A percentile compares a stretch with the other conserved stretches of the same genome.
These are phyloP conservation scores for Colletotrichum eremochloae DNA, from an alignment of 2,329 filamentous ascomycete species.

Conservation along the genomic window DNA sequence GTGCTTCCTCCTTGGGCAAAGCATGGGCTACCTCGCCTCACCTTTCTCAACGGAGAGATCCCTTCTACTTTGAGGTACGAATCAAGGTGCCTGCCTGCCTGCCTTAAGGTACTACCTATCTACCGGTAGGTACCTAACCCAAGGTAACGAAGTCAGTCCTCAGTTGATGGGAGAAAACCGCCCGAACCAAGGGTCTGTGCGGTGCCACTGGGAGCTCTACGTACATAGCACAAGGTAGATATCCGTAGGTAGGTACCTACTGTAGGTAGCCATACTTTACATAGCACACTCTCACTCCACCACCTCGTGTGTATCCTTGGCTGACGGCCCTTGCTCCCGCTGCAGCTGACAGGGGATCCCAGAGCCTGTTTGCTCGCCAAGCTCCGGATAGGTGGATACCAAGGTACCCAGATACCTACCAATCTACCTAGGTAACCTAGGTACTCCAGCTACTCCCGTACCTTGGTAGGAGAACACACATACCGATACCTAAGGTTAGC, in stretches of 20 bases:
- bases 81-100: too few species aligned
- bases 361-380: slow-evolving; percentile 12
- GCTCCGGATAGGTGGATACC: neutral
- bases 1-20: neutral
- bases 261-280: too few species aligned
- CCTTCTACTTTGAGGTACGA: neutral
- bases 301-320: neutral
- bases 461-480: neutral
- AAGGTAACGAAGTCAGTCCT: neutral
- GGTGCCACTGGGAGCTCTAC: too few species aligned
- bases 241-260: too few species aligned
- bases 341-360: slow-evolving; percentile 23
- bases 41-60: neutral
- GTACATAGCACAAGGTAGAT: too few species aligned
- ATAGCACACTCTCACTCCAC: neutral
- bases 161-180: neutral
- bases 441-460: too few species aligned
- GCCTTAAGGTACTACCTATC: neutral
- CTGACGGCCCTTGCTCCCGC: slow-evolving; percentile 25
- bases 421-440: neutral
- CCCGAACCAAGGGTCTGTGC: slow-evolving; percentile 32
- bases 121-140: neutral
- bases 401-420: too few species aligned
- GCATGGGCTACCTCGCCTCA: neutral
- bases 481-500: neutral